Evolutionary conservation across 179 eudicot genomes (phyloP), one percentile per base, ranked within the genome.

Genomic region (Pouteria campechiana): DNA sequence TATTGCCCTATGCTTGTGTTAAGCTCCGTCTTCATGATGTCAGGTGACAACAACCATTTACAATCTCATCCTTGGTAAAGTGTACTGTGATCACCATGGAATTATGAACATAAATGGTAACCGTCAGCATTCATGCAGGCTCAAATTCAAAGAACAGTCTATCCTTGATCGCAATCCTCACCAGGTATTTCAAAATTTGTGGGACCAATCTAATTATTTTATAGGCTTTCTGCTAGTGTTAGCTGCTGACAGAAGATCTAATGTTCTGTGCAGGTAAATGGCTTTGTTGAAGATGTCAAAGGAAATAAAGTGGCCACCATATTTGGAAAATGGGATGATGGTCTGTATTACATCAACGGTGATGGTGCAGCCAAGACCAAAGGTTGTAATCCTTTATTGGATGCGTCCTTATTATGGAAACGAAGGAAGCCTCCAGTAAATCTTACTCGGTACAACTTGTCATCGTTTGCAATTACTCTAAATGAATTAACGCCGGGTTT

Each of bases 41-140:
- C 65, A 87, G 96, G 96, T 87, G 36, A 87, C 96, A 25, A 87
- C 96, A 16, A 67, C 75, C 58, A 83, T 87, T 44, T 81, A 76
- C 51, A 89, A 89, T 60, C 74, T 89, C 36, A 89, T 89, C 45
- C 64, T 89, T 30, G 97, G 97, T 21, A 85, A 89, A 56, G 54
- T 85, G 25, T 85, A 85, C 39, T 83, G 77, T 45, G 83, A 81
- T 52, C 97, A 89, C 74, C 92, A 89, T 55, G 97, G 97, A 25
- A 76, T 60, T 17, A 89, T 89, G 97, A 72, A 73, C 48, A 81
- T 89, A 33, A 71, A 57, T 50, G 83, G 97, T 23, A 89, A 81
- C 57, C 75, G 76, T 46, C 63, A 81, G 38, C 66, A 75, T 60
- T 85, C 95, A 10, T 89, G 97, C 64, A 85, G 77, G 41, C 85